Base-by-base conservation (phyloP, 768 basidiomycete species). In the Leucosporidium creatinivorum region DNA sequence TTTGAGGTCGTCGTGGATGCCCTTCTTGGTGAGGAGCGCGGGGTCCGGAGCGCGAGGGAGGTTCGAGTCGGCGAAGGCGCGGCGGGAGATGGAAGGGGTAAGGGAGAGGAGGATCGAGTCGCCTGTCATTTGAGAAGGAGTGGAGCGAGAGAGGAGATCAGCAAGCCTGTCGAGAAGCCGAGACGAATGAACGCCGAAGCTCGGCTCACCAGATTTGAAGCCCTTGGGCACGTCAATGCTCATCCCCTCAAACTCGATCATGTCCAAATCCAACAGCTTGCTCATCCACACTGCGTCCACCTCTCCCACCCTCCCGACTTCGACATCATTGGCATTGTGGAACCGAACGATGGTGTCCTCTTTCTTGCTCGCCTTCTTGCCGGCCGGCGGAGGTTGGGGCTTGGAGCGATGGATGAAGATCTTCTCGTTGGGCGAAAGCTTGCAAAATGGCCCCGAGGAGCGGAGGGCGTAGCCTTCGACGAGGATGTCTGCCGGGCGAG, bases 101-200 rank as follows among this genome's bases (percentile, higher is more conserved):
- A 93, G 80, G 7, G 89, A 87, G 26, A 93, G 82, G 59, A 92
- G 85, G 71, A 96, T 82, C 66, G 86, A 86, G 25, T 84, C 84
- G 6, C 91, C 93, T 10, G 88, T 86, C 81, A 82, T 78, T 0
- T 89, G 89, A 73, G 89, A 90, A 72, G 92, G 9, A 3, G 33
- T 90, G 33, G 12, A 36, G 39, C 10, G 8, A 44, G 21, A 89
- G 83, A 81, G 92, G 85, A 48, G 25, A 47, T 72, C 9, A 73
- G 60, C 54, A 2, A 66, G 39, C 28, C 13, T 30, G 61, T 47
- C 30, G 44, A 51, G 56, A 63, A 48, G 19, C 31, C 39, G 10
- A 28, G 61, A 5, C 56, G 25, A n/a, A 39, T 47, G 44, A 66
- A 44, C 39, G 39, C 39, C 39, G 39, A 44, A 44, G 39, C 15